Evolutionary conservation across 352 stramenopile species (phyloP), one percentile per base, ranked within the genome.

Genomic region (Achlya hypogyna): DNA sequence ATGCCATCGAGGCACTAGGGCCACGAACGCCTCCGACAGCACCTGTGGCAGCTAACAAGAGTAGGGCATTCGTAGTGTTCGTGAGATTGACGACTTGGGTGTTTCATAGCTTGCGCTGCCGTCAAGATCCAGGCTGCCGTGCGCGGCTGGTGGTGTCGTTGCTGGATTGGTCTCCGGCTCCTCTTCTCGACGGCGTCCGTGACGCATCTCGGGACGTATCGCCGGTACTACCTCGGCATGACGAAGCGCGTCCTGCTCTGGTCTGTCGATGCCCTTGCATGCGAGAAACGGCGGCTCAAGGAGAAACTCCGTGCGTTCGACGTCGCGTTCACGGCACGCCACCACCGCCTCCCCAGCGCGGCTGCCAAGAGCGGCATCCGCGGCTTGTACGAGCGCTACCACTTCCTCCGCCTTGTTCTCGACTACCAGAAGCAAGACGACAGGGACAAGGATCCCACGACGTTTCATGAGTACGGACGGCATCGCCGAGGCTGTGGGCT

Each of bases 71-170:
- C n/a, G n/a, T n/a, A n/a, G n/a, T n/a, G n/a, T n/a, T n/a, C n/a
- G n/a, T n/a, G n/a, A n/a, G n/a, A n/a, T n/a, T n/a, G 81, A 89
- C 32, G 79, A 89, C 32, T 75, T 89, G 45, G 69, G 79, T 47
- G 77, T 86, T 31, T 78, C 25, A 3, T 42, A 29, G 16, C 22
- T 22, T 12, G 34, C 31, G 35, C 23, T 31, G 34, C 35, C 12
- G 31, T 63, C 8, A 51, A 49, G 27, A 20, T 63, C 9, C 54
- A 63, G 27, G 54, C 54, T 8, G 10, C 45, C 0, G 54, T 31
- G 54, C 34, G 54, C 8, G 54, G 54, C 14, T 63, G 54, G 54
- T 27, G 2, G 23, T 51, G 32, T n/a, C 54, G 54, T 4, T 35
- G 34, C 10, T 63, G 54, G 54, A 32, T 28, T 4, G 54, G 31